Conservation (phyloP, 371 early-diverging fungal genomes). For the Fennellomyces sp. region DNA sequence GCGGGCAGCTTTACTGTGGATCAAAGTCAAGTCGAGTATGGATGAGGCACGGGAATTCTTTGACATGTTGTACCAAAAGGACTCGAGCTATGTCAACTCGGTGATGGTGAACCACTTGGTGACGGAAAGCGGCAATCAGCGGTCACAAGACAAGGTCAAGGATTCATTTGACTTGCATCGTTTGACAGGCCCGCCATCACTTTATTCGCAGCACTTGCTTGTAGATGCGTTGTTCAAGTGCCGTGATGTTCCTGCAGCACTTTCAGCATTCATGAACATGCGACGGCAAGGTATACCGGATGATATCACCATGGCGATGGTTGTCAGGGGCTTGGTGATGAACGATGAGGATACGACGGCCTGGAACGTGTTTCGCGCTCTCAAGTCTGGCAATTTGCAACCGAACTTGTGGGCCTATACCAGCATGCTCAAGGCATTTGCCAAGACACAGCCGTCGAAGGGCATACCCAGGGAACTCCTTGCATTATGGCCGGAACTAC, state of each 20-base stretch:
- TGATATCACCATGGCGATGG: slow-evolving; percentile 44
- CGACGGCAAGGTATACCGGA: slow-evolving; percentile 34
- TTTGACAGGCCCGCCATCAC: slow-evolving; percentile 1
- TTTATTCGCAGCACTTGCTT: slow-evolving; percentile 26
- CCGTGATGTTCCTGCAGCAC: slow-evolving; percentile 42
- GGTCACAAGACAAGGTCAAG: slow-evolving; percentile 20
- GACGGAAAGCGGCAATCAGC: slow-evolving; percentile 24
- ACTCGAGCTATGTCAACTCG: slow-evolving; percentile 20
- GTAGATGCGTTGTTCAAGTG: slow-evolving; percentile 45
- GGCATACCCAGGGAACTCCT: slow-evolving; percentile 3
- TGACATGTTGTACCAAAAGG: slow-evolving; percentile 20
- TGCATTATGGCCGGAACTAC: slow-evolving; percentile 7
- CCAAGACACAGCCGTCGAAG: slow-evolving; percentile 11
- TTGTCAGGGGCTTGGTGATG: slow-evolving; percentile 40
- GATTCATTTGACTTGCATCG: slow-evolving; percentile 18
- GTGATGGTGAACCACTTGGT: slow-evolving; percentile 50
- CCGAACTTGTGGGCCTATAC: slow-evolving; percentile 38
- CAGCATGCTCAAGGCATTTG: slow-evolving; percentile 31
- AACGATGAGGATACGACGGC: slow-evolving; percentile 40
- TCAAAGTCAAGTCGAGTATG: slow-evolving; percentile 26
- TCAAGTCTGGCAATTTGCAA: slow-evolving; percentile 28
- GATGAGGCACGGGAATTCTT: slow-evolving; percentile 27
- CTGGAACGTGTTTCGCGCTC: slow-evolving; percentile 38
- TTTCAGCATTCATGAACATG: slow-evolving; percentile 36
- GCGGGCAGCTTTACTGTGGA: slow-evolving; percentile 37